Conservation (phyloP, 441 rosid species). For the Gossypium trilobum region DNA sequence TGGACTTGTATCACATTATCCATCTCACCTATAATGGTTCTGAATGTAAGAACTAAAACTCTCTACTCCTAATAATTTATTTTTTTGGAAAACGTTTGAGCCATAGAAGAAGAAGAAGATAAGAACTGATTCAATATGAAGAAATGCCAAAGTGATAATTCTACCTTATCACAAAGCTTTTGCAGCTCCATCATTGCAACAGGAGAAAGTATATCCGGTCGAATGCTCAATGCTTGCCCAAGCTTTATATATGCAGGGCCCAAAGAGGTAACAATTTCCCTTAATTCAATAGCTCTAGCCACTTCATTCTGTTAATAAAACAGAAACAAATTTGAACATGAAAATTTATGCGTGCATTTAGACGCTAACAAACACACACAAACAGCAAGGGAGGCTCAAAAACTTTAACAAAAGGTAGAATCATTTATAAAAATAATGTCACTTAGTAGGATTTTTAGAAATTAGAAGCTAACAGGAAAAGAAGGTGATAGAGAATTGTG, state of each 20-base stretch:
- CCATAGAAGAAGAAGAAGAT: neutral
- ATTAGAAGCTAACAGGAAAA: neutral
- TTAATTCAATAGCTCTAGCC: constrained; percentile 84
- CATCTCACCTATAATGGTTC: neutral
- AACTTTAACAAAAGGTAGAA: neutral
- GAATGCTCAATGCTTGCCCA: constrained; percentile 96
- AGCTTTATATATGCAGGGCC: constrained; percentile 96
- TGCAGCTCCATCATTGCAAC: constrained; percentile 88
- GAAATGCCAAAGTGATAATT: neutral
- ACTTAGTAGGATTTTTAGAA: neutral
- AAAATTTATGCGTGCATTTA: neutral
- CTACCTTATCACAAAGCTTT: constrained; percentile 96
- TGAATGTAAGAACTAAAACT: neutral
- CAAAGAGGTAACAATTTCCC: constrained; percentile 91
- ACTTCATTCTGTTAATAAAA: constrained; percentile 68
- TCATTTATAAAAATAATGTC: neutral
- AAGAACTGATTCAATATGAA: neutral
- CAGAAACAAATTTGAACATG: neutral
- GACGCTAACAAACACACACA: neutral
- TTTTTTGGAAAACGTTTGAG: neutral
- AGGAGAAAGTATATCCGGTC: constrained; percentile 92
- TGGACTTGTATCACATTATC: neutral
- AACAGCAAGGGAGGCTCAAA: neutral
- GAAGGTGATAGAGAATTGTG: constrained; percentile 4
- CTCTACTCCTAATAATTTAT: constrained; percentile 6